Percentiles rank a stretch among this genome's conserved stretches.
Conservation (phyloP, 75 land plant genomes). For the Selaginella moellendorffii region DNA sequence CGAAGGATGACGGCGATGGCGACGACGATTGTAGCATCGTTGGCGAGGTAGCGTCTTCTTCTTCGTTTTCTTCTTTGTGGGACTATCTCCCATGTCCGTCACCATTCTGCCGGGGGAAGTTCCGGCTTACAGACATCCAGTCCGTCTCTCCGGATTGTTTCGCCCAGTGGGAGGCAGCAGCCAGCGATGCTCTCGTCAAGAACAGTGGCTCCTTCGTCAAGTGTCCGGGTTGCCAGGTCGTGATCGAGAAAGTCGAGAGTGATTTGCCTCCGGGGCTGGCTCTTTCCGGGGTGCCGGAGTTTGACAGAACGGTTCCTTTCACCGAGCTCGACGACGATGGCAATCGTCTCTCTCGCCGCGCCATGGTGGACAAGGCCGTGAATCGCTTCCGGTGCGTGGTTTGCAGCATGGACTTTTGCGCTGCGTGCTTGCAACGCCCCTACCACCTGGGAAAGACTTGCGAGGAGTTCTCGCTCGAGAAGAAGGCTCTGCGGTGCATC, state of each 20-base stretch:
- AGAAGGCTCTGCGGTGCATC: constrained; percentile 15
- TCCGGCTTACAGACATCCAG: constrained; percentile 12
- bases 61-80: constrained; percentile 9
- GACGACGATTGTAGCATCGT: background rate
- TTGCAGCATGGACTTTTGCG: constrained; percentile 24
- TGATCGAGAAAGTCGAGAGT: constrained; percentile 22
- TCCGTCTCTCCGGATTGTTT: constrained; percentile 18
- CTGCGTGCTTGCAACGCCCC: constrained; percentile 17
- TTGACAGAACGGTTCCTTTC: constrained; percentile 28
- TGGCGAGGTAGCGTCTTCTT: background rate
- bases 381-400: constrained; percentile 19
- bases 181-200: constrained; percentile 11
- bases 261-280: constrained; percentile 24
- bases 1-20: constrained; percentile 6
- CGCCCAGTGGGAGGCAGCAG: constrained; percentile 22
- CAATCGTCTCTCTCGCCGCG: constrained; percentile 14
- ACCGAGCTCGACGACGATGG: constrained; percentile 25
- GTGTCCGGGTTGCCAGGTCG: constrained; percentile 23
- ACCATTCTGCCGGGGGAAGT: constrained; percentile 7
- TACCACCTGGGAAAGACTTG: constrained; percentile 28
- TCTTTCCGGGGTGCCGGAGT: constrained; percentile 26
- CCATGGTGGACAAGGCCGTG: constrained; percentile 20
- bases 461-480: constrained; percentile 19
- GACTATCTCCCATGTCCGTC: constrained; percentile 17
- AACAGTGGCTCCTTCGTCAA: constrained; percentile 14